These are phyloP conservation scores for Colletotrichum incanum DNA, from an alignment of 2,329 filamentous ascomycete species.

Conservation along the genomic window DNA sequence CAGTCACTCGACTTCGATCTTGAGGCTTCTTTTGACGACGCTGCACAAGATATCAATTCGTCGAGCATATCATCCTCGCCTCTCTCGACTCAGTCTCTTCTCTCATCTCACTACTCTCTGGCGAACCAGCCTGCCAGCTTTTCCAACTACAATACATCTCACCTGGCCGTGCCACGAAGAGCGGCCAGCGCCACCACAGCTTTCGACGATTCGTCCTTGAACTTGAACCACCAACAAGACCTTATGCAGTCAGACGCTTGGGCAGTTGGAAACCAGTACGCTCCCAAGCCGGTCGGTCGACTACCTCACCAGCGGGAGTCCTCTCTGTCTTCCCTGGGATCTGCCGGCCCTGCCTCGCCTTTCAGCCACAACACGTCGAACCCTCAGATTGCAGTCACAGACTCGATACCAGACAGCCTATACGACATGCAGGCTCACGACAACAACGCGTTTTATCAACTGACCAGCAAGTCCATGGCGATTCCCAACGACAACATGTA, in stretches of 20 bases:
- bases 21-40: conserved; percentile 26
- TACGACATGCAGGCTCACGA: conserved; percentile 60
- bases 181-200: conserved; percentile 19
- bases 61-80: conserved; percentile 39
- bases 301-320: conserved; percentile 72
- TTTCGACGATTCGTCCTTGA: conserved; percentile 24
- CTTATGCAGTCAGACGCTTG: conserved; percentile 62
- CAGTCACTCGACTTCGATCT: conserved; percentile 33
- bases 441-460: conserved; percentile 61
- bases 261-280: conserved; percentile 56
- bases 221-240: conserved; percentile 41
- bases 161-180: conserved; percentile 21
- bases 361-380: conserved; percentile 70
- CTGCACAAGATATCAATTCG: conserved; percentile 6
- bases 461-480: conserved; percentile 60
- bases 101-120: conserved; percentile 48
- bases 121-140: conserved; percentile 43
- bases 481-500: conserved; percentile 54
- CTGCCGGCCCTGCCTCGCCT: conserved; percentile 73
- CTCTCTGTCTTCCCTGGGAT: conserved; percentile 73
- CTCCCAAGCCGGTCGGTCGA: conserved; percentile 55
- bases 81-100: conserved; percentile 33
- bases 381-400: conserved; percentile 71
- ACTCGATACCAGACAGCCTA: conserved; percentile 63
- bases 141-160: conserved; percentile 7